Evolutionary conservation across 257 asterid genomes (phyloP), one percentile per base, ranked within the genome.

Genomic region (Nicotiana noctiflora): DNA sequence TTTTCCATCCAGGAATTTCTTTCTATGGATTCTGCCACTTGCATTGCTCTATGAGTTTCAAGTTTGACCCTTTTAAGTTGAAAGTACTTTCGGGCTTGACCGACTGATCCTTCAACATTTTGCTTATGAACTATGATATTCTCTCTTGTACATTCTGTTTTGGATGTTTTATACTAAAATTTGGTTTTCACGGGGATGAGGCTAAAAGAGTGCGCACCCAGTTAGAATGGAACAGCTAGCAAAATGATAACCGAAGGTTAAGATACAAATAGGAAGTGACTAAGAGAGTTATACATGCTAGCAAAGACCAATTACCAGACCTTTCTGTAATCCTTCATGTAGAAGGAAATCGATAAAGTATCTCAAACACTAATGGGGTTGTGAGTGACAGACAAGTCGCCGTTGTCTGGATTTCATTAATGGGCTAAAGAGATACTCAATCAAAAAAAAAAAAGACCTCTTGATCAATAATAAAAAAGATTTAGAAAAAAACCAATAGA

Each of bases 31-130:
- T 68, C 76, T 68, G 76, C 31, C 18, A n/a, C 44, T 31, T 67
- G 76, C 31, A 19, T n/a, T 67, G 77, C 76, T 67, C 76, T 67
- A 37, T 37, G 55, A 53, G 12, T 67, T 31, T n/a, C 76, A 67
- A 67, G 76, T 37, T 8, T 67, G 29, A 67, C 19, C 29, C 29
- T 67, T n/a, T 67, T 52, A 67, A 67, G 53, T 34, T 66, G 75
- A 34, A 34, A 67, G 29, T 18, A 44, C 12, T 34, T 37, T 8
- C 8, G 56, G 76, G 76, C 31, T 68, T 68, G 77, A 40, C 21
- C 19, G 1, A 17, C 13, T 21, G 57, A 19, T 21, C 76, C 55
- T 0, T 68, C 56, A 37, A 37, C 19, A 40, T n/a, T 37, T 37
- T 34, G 9, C 76, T 37, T 40, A 40, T 66, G 32, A 68, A 0